Evolutionary conservation across 331 rosid species (phyloP), one percentile per base, ranked within the genome.

Genomic region (Quercus lobata): DNA sequence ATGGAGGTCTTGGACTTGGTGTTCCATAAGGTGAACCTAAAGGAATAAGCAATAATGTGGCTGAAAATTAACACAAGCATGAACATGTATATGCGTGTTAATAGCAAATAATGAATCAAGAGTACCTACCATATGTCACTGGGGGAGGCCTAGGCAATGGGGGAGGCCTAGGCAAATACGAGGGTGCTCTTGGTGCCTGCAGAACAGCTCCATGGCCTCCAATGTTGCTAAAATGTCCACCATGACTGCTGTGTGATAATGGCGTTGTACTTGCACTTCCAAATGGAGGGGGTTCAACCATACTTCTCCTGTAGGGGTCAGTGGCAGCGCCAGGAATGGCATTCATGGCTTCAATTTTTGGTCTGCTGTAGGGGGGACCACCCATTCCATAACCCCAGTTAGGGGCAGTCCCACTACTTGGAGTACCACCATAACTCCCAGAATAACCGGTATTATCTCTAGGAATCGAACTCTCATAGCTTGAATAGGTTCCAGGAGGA

Each of bases 11-110:
- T 61, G 77, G 75, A 52, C 34, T 44, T 15, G 56, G 85, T 53
- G 68, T 78, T 11, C 80, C 85, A 73, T 81, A 78, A 25, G 80
- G 84, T 57, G 84, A 35, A 82, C 83, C 97, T 84, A 81, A 58
- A 68, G 69, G 52, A 58, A 71, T 71, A 72, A 71, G 70, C 24
- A 78, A 76, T 81, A 81, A 18, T 66, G 34, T 18, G 46, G 71
- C 71, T 17, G 71, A 30, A 9, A 62, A 49, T 1, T 49, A 49
- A 49, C 54, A 49, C 0, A 49, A 14, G 17, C 54, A 49, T 14
- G 17, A 14, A 49, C 54, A 49, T 11, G 54, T 49, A 14, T 49
- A 49, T 3, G 54, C 0, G 2, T 1, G 6, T 11, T 1, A 22
- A 24, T 60, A 41, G 22, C 44, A 14, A 21, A 32, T 19, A 49